phyloP scores from a whole-genome alignment of 805 yeast genomes.

The Diddensiella transvaalensis region DNA sequence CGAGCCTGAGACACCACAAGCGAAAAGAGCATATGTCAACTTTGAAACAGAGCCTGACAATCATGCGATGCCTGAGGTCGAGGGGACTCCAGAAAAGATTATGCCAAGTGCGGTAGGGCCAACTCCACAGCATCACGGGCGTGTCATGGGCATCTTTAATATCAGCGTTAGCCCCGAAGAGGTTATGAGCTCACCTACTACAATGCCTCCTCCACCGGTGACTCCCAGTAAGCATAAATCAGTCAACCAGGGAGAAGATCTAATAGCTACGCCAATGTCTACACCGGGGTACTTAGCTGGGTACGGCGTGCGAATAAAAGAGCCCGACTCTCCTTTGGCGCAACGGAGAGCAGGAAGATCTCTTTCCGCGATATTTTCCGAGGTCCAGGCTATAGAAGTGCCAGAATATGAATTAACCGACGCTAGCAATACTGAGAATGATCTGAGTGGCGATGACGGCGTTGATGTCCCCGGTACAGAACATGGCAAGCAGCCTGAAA shows the following conservation, averaged over 20 bases:
- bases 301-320: constrained; percentile 7
- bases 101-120: constrained; percentile 53
- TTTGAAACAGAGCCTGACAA: background rate
- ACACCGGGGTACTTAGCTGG: constrained; percentile 18
- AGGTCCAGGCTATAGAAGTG: constrained; percentile 33
- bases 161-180: constrained; percentile 25
- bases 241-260: constrained; percentile 4
- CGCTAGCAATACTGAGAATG: constrained; percentile 12
- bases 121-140: constrained; percentile 81
- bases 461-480: constrained; percentile 23
- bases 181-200: background rate
- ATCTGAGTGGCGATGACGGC: constrained; percentile 20
- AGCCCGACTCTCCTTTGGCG: constrained; percentile 29
- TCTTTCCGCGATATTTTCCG: constrained; percentile 47
- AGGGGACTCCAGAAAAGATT: background rate
- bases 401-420: constrained; percentile 16
- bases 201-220: background rate
- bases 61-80: background rate
- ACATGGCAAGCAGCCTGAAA: constrained; percentile 8
- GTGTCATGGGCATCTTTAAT: constrained; percentile 71
- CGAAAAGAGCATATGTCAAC: background rate
- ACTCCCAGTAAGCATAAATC: constrained; percentile 7
- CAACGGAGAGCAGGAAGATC: constrained; percentile 32
- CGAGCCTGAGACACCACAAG: background rate
- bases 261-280: constrained; percentile 11